These are phyloP conservation scores for Trichoderma sp. DNA, from an alignment of 2,329 filamentous ascomycete genomes.

Conservation along the genomic window DNA sequence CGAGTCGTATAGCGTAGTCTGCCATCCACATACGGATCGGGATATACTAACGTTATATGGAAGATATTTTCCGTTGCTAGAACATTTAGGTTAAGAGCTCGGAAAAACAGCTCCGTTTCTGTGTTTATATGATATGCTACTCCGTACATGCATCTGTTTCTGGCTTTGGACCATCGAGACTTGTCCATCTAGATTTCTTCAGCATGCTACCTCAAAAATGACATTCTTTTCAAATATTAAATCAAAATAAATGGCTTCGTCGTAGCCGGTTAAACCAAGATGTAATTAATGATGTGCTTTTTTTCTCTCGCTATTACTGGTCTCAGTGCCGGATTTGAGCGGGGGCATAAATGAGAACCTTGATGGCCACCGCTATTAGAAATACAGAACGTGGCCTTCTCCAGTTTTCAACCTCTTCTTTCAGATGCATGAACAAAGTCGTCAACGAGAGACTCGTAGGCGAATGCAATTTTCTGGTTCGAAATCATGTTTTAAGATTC, in stretches of 20 bases:
- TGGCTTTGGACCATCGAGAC: neutral
- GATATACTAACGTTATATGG: neutral
- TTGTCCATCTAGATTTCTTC: neutral
- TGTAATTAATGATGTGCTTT: neutral
- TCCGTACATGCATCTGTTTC: neutral
- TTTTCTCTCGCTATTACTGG: neutral
- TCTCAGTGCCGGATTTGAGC: neutral
- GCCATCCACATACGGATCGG: neutral
- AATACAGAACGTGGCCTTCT: neutral
- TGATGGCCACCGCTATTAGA: slow-evolving; percentile 13
- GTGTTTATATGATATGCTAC: neutral
- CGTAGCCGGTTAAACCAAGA: neutral
- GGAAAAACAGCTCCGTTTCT: neutral
- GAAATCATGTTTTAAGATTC: neutral
- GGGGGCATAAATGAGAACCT: slow-evolving; percentile 11
- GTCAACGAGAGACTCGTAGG: neutral
- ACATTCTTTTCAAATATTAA: neutral
- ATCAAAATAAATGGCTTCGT: neutral
- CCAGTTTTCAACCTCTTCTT: neutral
- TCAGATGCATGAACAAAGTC: neutral
- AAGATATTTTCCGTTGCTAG: neutral
- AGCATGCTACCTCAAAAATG: neutral
- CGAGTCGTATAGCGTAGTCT: neutral
- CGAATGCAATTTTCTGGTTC: neutral
- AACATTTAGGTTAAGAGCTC: neutral